A percentile compares a stretch with the other conserved stretches of the same genome.
Evolutionary conservation across 1,139 yeast genomes (phyloP).

Genomic region (Kurtzmaniella quercitrusa): DNA sequence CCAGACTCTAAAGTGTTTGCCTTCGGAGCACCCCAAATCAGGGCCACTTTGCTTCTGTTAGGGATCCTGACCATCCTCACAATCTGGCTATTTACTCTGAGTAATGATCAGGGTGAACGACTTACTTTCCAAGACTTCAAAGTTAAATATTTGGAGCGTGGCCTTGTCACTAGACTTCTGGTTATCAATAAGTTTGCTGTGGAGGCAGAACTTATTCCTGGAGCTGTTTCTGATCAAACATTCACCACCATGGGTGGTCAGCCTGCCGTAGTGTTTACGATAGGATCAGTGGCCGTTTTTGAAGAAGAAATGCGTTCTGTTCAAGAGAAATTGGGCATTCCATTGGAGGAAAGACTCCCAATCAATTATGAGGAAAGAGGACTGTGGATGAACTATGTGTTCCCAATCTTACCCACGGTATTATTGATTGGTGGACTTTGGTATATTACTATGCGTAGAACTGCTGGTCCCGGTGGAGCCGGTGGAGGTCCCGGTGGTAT

Average conservation of each 20-base stretch:
- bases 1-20: constrained; percentile 29
- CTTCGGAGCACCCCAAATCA: constrained; percentile 15
- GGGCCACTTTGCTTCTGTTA: constrained; percentile 10
- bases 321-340: constrained; percentile 59
- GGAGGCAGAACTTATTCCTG: constrained; percentile 64
- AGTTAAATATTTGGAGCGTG: constrained; percentile 74
- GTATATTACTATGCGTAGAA: constrained; percentile 61
- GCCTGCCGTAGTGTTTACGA: constrained; percentile 56
- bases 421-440: constrained; percentile 67
- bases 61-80: constrained; percentile 10
- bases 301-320: constrained; percentile 62
- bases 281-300: constrained; percentile 70
- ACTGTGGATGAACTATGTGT: constrained; percentile 49
- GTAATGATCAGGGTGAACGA: constrained; percentile 26
- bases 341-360: constrained; percentile 60
- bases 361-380: constrained; percentile 60
- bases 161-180: constrained; percentile 68
- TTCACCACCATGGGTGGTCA: constrained; percentile 30
- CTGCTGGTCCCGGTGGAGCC: constrained; percentile 39
- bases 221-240: constrained; percentile 45
- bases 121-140: constrained; percentile 92
- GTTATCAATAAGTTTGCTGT: constrained; percentile 80
- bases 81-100: constrained; percentile 13
- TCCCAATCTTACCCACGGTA: constrained; percentile 66
- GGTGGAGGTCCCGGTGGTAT: constrained; percentile 55